Base-by-base conservation (phyloP, 768 basidiomycete genomes). In the Lyophyllum decastes region DNA sequence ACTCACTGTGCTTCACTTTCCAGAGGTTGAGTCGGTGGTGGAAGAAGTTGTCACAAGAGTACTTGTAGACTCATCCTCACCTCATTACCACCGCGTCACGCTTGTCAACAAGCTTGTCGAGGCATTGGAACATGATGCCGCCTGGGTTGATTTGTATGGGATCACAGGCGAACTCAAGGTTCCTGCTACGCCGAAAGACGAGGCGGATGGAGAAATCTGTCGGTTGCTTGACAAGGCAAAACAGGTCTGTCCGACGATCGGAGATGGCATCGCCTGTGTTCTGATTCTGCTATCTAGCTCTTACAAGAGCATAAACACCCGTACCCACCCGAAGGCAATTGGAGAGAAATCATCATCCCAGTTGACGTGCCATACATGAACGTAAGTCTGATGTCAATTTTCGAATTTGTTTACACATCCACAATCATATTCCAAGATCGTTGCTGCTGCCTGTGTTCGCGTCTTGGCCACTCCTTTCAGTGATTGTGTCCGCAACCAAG, bases 291-390 rank as follows among this genome's bases (percentile, higher is more conserved):
- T 22, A 34, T 52, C 12, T 59, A 82, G 82, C 71, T 72, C 22
- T 67, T 88, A 34, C 74, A 73, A 22, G 69, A 67, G 53, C 78
- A 81, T 55, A 76, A 73, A 62, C 75, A 78, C 60, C 71, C 76
- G n/a, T 61, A 69, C 44, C 60, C 70, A 12, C 65, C 77, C 12
- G 66, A 71, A 61, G 78, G 79, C 16, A 63, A 75, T 17, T 96
- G 93, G 92, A 80, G 86, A 44, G 85, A 88, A 61, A 82, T 95
- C 44, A 80, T 78, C 56, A 92, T 95, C 47, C 92, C 93, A 24
- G 89, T 95, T 5, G 94, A 95, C 65, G 80, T 95, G 27, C 94
- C 94, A 0, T 76, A 76, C 56, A 88, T 92, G 81, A 85, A 87
- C 66, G 94, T 92, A 57, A 73, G 89, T 73, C 38, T 7, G 5